Percentiles rank a stretch among this genome's conserved stretches.
Evolutionary conservation across 176 grass and related monocot species (phyloP).

Genomic region (Raddia guianensis): DNA sequence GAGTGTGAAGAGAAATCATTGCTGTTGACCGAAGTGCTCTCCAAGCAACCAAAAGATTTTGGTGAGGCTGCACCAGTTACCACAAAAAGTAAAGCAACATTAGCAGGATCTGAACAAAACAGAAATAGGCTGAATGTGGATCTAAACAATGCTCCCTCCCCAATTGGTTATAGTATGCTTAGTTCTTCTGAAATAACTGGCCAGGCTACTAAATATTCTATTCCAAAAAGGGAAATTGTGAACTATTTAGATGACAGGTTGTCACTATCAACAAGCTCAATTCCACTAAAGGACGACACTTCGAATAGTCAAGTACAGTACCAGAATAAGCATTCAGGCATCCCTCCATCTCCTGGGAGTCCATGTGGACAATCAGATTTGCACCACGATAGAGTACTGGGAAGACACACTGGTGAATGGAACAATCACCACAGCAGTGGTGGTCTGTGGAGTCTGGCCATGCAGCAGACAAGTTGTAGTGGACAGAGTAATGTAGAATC

Average conservation of each 20-base stretch:
- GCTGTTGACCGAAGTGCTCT: conserved; percentile 74
- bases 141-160: conserved; percentile 47
- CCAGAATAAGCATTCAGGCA: conserved; percentile 35
- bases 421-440: conserved; percentile 39
- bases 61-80: conserved; percentile 51
- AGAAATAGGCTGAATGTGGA: conserved; percentile 36
- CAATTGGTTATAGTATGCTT: conserved; percentile 46
- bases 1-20: conserved; percentile 89
- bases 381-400: conserved; percentile 44
- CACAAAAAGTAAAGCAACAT: conserved; percentile 39
- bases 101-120: conserved; percentile 34
- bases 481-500: conserved; percentile 42
- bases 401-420: conserved; percentile 50
- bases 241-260: conserved; percentile 50
- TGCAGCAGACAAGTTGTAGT: conserved; percentile 25
- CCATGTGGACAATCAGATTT: conserved; percentile 36
- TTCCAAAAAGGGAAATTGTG: conserved; percentile 35
- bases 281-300: conserved; percentile 48
- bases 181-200: conserved; percentile 41
- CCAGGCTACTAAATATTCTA: conserved; percentile 39
- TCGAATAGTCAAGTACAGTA: conserved; percentile 35
- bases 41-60: conserved; percentile 66
- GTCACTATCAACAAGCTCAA: conserved; percentile 38
- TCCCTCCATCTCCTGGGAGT: conserved; percentile 37
- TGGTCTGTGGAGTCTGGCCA: conserved; percentile 44